phyloP scores from a whole-genome alignment of 257 asterid genomes.

The Fraxinus pennsylvanica region DNA sequence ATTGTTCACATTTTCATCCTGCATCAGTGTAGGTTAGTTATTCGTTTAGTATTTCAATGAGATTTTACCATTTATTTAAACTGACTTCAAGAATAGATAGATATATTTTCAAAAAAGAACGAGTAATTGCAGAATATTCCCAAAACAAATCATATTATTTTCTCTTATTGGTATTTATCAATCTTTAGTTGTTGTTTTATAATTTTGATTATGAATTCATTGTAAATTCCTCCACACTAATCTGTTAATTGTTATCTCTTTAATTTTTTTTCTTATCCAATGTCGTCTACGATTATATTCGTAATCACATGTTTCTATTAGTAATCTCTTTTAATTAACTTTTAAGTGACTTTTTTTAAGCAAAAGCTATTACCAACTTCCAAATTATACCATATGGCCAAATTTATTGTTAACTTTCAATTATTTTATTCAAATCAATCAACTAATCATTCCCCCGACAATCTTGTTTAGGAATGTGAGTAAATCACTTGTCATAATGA shows the following conservation, averaged over 20 bases:
- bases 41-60: too few species aligned
- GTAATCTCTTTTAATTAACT: neutral
- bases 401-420: conserved; percentile 4
- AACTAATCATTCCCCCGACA: conserved; percentile 37
- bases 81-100: too few species aligned
- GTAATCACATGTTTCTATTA: conserved; percentile 12
- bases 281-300: neutral
- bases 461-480: too few species aligned
- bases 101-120: too few species aligned
- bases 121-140: too few species aligned
- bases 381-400: neutral
- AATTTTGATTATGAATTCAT: too few species aligned
- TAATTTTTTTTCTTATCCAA: neutral
- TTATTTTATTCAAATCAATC: conserved; percentile 29
- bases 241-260: neutral
- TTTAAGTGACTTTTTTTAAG: neutral
- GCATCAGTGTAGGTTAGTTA: too few species aligned
- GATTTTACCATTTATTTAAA: too few species aligned
- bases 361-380: neutral
- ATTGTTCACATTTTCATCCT: too few species aligned
- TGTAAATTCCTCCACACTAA: too few species aligned
- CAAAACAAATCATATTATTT: neutral
- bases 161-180: neutral
- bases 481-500: too few species aligned
- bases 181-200: neutral